Percentiles rank a stretch among this genome's conserved stretches.
Evolutionary conservation across 1,284 basidiomycete genomes (phyloP).

Genomic region (Anthracocystis setariae): DNA sequence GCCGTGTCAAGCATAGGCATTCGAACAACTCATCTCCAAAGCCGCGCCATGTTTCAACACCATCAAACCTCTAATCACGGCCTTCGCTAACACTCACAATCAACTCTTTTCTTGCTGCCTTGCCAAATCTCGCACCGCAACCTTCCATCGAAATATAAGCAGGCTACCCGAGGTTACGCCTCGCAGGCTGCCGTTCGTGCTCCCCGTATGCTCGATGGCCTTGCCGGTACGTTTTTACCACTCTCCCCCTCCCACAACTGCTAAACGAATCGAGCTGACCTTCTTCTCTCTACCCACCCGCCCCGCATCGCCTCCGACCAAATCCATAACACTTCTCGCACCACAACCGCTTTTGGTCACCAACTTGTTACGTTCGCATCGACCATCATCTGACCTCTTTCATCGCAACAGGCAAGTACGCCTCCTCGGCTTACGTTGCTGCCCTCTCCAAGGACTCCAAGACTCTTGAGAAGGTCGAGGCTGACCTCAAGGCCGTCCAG

Average conservation of each 20-base stretch:
- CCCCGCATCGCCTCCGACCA: neutral
- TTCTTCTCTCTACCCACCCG: neutral
- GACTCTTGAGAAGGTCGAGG: constrained; percentile 66
- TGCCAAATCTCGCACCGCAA: neutral
- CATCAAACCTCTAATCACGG: neutral
- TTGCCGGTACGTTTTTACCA: constrained; percentile 52
- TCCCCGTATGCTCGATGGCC: constrained; percentile 60
- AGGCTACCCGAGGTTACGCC: constrained; percentile 66
- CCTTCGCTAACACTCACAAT: neutral
- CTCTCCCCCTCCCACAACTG: neutral
- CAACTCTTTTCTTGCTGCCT: neutral
- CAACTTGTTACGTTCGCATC: neutral
- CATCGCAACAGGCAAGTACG: constrained; percentile 85
- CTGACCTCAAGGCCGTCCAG: constrained; percentile 75
- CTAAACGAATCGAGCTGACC: neutral
- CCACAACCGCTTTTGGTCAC: neutral
- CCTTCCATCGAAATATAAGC: constrained; percentile 6
- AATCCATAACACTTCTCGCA: too few relatives aligned
- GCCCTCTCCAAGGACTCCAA: constrained; percentile 78
- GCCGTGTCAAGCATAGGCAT: too few relatives aligned
- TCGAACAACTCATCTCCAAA: too few relatives aligned
- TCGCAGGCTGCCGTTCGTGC: constrained; percentile 61
- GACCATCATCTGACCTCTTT: neutral
- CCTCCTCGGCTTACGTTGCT: constrained; percentile 90
- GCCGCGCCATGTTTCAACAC: too few relatives aligned